A percentile compares a stretch with the other conserved stretches of the same genome.
These are phyloP conservation scores for Colletotrichum spaethianum DNA, from an alignment of 2,329 filamentous ascomycete genomes.

Conservation along the genomic window DNA sequence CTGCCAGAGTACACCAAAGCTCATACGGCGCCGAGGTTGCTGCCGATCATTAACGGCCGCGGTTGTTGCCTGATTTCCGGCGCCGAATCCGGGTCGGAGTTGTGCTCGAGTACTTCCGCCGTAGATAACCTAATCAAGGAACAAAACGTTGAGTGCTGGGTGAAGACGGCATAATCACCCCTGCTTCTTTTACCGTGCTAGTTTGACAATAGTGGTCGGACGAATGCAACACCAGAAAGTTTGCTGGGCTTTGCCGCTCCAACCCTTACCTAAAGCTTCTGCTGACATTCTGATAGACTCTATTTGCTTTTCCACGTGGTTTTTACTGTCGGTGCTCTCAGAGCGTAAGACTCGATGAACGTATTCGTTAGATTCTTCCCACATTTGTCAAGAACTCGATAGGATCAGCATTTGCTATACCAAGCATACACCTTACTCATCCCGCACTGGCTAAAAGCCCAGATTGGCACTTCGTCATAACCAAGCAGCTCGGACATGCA, in stretches of 20 bases:
- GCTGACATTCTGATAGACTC: background rate
- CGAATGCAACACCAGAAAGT: background rate
- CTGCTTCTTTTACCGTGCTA: background rate
- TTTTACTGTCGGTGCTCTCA: no score
- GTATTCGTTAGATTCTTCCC: no score
- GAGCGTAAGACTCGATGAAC: no score
- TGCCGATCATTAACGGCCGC: background rate
- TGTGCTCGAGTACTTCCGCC: background rate
- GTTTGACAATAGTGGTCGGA: background rate
- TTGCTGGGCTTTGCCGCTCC: background rate
- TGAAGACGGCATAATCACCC: background rate
- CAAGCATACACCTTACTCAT: background rate
- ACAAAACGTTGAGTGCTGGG: background rate
- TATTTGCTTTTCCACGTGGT: no score
- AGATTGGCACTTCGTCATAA: background rate
- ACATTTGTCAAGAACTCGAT: background rate
- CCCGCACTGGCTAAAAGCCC: background rate
- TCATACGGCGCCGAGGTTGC: background rate
- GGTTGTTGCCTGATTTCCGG: background rate
- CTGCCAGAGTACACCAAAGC: background rate
- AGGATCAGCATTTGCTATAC: background rate
- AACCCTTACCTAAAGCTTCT: background rate
- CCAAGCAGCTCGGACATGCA: conserved; percentile 26
- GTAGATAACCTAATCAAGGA: background rate
- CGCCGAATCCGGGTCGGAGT: background rate